These are phyloP conservation scores for Pontederia paniculata DNA, from an alignment of 176 grass and related monocot genomes.

Conservation along the genomic window DNA sequence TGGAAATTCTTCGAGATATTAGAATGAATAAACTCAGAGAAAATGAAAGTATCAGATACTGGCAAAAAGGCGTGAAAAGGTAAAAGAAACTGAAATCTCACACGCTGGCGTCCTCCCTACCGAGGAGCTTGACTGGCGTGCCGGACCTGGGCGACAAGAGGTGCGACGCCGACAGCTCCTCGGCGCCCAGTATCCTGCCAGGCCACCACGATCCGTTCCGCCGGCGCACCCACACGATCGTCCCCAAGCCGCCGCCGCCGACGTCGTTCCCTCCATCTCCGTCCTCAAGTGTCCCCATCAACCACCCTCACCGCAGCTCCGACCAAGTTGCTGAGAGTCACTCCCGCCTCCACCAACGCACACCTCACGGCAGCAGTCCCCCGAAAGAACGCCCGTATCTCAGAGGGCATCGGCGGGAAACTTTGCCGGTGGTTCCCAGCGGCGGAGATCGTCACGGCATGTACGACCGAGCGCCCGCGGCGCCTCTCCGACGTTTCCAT, in stretches of 20 bases:
- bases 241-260: slow-evolving; percentile 63
- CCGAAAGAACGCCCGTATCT: too few species aligned
- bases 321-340: slow-evolving; percentile 28
- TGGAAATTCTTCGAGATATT: too few species aligned
- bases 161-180: slow-evolving; percentile 83
- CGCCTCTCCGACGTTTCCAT: too few species aligned
- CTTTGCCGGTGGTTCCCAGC: too few species aligned
- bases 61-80: neutral
- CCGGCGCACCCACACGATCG: slow-evolving; percentile 96
- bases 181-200: slow-evolving; percentile 72
- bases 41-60: neutral
- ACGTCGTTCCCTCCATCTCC: slow-evolving; percentile 44
- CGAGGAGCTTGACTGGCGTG: slow-evolving; percentile 95
- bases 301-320: slow-evolving; percentile 19
- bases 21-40: too few species aligned
- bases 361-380: too few species aligned
- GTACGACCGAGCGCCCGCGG: too few species aligned
- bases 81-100: slow-evolving; percentile 30
- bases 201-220: slow-evolving; percentile 99
- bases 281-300: slow-evolving; percentile 42
- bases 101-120: slow-evolving; percentile 95
- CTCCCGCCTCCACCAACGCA: too few species aligned
- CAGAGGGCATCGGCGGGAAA: too few species aligned
- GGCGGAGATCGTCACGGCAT: too few species aligned
- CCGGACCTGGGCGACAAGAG: slow-evolving; percentile 95